A percentile compares a stretch with the other conserved stretches of the same genome.
Evolutionary conservation across 1,284 basidiomycete species (phyloP).

Genomic region (Ceratobasidium sp.): DNA sequence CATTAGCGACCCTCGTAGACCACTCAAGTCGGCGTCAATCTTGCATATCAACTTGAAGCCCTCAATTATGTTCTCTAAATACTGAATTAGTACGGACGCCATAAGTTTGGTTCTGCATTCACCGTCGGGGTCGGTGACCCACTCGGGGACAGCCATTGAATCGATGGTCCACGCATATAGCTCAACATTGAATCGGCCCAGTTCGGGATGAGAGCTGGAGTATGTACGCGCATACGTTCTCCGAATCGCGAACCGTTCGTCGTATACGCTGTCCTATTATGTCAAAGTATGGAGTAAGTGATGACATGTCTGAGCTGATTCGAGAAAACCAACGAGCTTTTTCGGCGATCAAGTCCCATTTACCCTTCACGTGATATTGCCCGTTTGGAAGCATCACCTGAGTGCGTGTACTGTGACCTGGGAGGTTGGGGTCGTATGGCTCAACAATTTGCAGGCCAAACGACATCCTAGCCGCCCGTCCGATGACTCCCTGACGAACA

Average conservation of each 20-base stretch:
- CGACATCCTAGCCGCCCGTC: constrained; percentile 16
- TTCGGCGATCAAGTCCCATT: constrained; percentile 4
- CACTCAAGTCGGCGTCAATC: neutral
- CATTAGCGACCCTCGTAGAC: neutral
- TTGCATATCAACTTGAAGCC: constrained; percentile 7
- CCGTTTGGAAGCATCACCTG: neutral
- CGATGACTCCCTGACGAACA: constrained; percentile 8
- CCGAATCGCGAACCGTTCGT: neutral
- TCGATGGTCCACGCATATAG: constrained; percentile 1
- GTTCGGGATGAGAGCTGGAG: neutral
- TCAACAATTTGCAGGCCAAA: constrained; percentile 9
- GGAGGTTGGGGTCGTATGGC: neutral
- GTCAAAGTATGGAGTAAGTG: too few relatives aligned
- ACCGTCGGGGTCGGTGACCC: neutral
- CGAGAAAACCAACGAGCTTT: neutral
- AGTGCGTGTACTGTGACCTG: neutral
- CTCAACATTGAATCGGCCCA: neutral
- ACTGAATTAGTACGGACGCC: too few relatives aligned
- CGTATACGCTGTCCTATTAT: neutral
- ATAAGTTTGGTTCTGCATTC: neutral
- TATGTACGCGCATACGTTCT: neutral
- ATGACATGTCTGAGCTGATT: too few relatives aligned
- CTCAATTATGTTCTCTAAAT: neutral
- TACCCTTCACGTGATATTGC: neutral
- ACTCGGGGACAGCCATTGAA: neutral